Percentiles rank a stretch among this genome's conserved stretches.
phyloP scores from a whole-genome alignment of 106 monocot species.

The Phalaenopsis equestris region DNA sequence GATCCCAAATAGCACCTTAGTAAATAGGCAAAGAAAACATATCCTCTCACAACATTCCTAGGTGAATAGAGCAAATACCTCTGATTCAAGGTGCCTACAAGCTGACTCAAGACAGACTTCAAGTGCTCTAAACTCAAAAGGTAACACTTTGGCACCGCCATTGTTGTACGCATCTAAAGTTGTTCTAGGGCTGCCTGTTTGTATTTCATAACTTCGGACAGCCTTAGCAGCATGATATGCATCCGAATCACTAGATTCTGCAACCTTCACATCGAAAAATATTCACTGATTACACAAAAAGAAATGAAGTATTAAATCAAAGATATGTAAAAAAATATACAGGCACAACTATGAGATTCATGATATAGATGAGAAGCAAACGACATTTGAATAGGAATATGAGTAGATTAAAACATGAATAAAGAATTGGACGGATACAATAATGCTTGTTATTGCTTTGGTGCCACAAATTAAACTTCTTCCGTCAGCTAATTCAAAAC shows the following conservation, averaged over 20 bases:
- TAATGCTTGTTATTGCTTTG: neutral
- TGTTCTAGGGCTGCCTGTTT: conserved; percentile 10
- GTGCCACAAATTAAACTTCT: neutral
- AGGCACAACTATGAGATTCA: neutral
- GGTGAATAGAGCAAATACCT: conserved; percentile 12
- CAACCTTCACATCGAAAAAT: conserved; percentile 7
- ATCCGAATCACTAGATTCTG: conserved; percentile 14
- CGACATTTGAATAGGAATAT: neutral
- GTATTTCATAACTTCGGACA: conserved; percentile 2
- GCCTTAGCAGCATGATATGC: conserved; percentile 10
- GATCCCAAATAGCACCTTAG: no score
- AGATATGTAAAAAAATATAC: neutral
- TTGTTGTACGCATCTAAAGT: conserved; percentile 6
- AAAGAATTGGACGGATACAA: neutral
- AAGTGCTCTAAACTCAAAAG: conserved; percentile 31
- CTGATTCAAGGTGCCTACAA: conserved; percentile 29
- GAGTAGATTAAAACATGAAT: neutral
- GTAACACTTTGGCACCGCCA: conserved; percentile 16
- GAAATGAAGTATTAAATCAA: neutral
- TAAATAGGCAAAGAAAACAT: neutral
- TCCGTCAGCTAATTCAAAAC: neutral
- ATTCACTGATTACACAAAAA: neutral
- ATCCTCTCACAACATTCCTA: neutral
- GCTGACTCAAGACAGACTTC: conserved; percentile 38
- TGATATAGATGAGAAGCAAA: neutral